Conservation (phyloP, 169 alveolate species). For the Eimeria necatrix region DNA sequence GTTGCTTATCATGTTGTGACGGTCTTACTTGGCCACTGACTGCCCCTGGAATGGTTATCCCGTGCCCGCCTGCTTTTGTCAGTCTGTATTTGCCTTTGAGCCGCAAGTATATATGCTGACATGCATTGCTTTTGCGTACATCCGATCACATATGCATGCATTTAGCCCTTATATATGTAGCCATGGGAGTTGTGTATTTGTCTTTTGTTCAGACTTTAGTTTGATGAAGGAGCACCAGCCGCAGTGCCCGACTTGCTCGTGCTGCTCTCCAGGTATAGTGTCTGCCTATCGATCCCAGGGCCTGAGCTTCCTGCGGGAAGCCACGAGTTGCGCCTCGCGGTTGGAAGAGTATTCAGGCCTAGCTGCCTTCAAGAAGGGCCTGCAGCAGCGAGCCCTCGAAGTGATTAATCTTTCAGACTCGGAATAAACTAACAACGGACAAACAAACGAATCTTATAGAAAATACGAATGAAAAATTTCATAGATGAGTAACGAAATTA, state of each 20-base stretch:
- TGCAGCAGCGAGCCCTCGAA: not conserved
- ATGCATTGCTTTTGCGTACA: not conserved
- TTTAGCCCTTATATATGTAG: not conserved
- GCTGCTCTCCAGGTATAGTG: conserved; percentile 74
- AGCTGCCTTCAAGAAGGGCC: not conserved
- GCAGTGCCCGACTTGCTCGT: conserved; percentile 80
- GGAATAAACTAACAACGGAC: not conserved
- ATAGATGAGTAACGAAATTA: no score
- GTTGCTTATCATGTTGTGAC: no score
- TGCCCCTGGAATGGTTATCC: no score
- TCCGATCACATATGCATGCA: not conserved
- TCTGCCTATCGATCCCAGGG: conserved; percentile 26
- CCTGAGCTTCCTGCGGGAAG: conserved; percentile 65
- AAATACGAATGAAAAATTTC: no score
- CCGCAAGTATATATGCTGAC: not conserved
- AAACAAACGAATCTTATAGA: no score
- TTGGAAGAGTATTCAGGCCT: conserved; percentile 57
- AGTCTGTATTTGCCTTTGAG: not conserved
- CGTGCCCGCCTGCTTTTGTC: not conserved
- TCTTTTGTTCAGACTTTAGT: conserved; percentile 70
- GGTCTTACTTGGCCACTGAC: no score
- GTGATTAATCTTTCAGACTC: not conserved
- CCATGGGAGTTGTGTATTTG: not conserved
- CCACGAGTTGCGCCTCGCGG: not conserved
- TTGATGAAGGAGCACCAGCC: conserved; percentile 76